Conservation (phyloP, 2,329 filamentous ascomycete genomes). For the Verticillium dahliae region DNA sequence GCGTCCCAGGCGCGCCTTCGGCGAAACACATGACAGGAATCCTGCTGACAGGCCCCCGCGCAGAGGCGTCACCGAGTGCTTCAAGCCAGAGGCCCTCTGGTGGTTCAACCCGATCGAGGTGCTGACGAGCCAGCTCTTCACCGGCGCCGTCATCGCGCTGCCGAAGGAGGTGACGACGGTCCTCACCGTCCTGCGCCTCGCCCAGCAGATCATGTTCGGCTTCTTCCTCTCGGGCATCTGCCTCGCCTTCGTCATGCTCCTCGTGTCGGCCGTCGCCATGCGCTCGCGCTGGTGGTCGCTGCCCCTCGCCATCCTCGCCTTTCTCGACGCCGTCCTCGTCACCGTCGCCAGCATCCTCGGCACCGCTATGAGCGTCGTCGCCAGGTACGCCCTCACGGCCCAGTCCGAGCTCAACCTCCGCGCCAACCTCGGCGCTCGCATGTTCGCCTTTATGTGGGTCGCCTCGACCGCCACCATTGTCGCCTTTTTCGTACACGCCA, state of each 20-base stretch:
- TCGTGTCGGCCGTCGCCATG: slow-evolving; percentile 52
- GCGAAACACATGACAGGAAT: neutral
- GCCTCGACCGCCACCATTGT: slow-evolving; percentile 60
- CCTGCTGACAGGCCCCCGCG: slow-evolving; percentile 34
- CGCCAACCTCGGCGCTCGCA: slow-evolving; percentile 61
- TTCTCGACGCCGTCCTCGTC: slow-evolving; percentile 60
- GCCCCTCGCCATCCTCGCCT: slow-evolving; percentile 61
- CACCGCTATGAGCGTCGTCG: slow-evolving; percentile 74
- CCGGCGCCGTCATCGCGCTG: slow-evolving; percentile 76
- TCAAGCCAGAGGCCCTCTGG: slow-evolving; percentile 61
- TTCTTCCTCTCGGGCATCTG: slow-evolving; percentile 70
- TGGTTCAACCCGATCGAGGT: slow-evolving; percentile 91
- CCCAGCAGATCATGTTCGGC: slow-evolving; percentile 81
- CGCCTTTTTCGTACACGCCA: slow-evolving; percentile 66
- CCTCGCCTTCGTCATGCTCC: slow-evolving; percentile 66
- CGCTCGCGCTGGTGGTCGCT: slow-evolving; percentile 55
- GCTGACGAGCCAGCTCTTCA: slow-evolving; percentile 69
- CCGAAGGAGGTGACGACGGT: slow-evolving; percentile 68
- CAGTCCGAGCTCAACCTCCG: slow-evolving; percentile 71
- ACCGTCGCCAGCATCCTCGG: slow-evolving; percentile 67
- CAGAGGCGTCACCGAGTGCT: slow-evolving; percentile 71
- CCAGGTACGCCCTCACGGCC: slow-evolving; percentile 67
- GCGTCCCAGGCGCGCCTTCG: too few species aligned
- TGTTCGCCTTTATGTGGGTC: slow-evolving; percentile 90
- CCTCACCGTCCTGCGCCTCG: slow-evolving; percentile 65